These are phyloP conservation scores for Hymenoscyphus fructigenus DNA, from an alignment of 2,329 filamentous ascomycete species.

Conservation along the genomic window DNA sequence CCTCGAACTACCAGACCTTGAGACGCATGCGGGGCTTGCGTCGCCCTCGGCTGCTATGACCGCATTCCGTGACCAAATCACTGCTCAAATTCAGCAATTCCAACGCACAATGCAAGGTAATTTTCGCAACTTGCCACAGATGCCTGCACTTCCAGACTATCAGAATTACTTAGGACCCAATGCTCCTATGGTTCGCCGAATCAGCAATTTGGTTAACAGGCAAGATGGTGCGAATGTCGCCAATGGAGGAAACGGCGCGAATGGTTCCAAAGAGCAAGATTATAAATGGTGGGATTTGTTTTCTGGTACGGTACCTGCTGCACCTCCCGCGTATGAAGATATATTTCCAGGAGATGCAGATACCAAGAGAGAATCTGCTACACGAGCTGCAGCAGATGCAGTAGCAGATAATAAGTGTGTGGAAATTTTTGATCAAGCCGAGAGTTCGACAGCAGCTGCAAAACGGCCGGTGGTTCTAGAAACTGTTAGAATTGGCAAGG, in stretches of 20 bases:
- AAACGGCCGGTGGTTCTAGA: slow-evolving; percentile 34
- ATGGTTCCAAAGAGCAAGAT: slow-evolving; percentile 47
- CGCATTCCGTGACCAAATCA: slow-evolving; percentile 71
- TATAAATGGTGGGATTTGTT: slow-evolving; percentile 69
- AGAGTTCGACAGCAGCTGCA: slow-evolving; percentile 42
- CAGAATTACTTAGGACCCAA: slow-evolving; percentile 60
- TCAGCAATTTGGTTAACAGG: slow-evolving; percentile 67
- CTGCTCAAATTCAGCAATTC: slow-evolving; percentile 72
- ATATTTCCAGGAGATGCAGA: slow-evolving; percentile 63
- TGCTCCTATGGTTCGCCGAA: slow-evolving; percentile 65
- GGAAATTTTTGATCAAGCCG: slow-evolving; percentile 49
- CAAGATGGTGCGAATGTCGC: slow-evolving; percentile 36
- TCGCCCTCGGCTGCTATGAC: slow-evolving; percentile 64
- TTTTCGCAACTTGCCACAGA: slow-evolving; percentile 62
- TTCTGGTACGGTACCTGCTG: slow-evolving; percentile 50
- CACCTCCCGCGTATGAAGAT: slow-evolving; percentile 76
- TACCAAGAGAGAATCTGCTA: slow-evolving; percentile 57
- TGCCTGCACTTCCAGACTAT: slow-evolving; percentile 68
- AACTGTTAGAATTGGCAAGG: slow-evolving; percentile 60
- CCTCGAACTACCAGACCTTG: slow-evolving; percentile 28
- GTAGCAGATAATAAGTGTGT: slow-evolving; percentile 59
- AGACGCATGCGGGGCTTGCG: slow-evolving; percentile 34
- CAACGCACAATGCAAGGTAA: slow-evolving; percentile 67
- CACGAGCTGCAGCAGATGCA: slow-evolving; percentile 56
- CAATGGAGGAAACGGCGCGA: slow-evolving; percentile 39